Percentiles rank a stretch among this genome's conserved stretches.
Conservation (phyloP, 2,329 filamentous ascomycete genomes). For the Colletotrichum camelliae region DNA sequence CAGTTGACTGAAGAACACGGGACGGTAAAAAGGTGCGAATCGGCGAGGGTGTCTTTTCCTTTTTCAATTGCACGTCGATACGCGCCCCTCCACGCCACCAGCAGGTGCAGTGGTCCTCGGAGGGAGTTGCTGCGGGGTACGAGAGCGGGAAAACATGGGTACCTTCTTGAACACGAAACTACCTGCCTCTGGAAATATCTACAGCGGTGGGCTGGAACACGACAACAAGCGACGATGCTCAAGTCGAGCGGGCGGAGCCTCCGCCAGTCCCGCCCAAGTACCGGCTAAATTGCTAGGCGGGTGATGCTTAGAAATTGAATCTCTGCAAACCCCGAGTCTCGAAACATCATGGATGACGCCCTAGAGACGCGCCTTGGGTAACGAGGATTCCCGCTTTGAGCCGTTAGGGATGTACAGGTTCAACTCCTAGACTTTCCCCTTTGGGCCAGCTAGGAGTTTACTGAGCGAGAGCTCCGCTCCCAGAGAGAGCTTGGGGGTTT, state of each 20-base stretch:
- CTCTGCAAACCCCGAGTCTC: neutral
- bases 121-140: constrained; percentile 18
- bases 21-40: neutral
- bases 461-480: neutral
- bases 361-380: neutral
- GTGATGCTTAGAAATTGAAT: neutral
- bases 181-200: neutral
- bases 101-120: neutral
- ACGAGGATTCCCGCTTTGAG: neutral
- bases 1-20: neutral
- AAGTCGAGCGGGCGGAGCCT: neutral
- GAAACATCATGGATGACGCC: neutral
- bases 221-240: neutral
- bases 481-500: neutral
- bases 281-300: neutral
- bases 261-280: neutral
- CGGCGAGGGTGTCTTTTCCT: neutral
- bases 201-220: neutral
- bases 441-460: neutral
- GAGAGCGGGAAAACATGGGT: neutral
- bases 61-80: constrained; percentile 1
- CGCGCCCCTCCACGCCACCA: constrained; percentile 1
- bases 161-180: neutral
- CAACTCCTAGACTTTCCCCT: neutral
- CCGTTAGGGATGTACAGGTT: neutral